phyloP scores from a whole-genome alignment of 2,329 filamentous ascomycete genomes.

The Penicillium sp. region DNA sequence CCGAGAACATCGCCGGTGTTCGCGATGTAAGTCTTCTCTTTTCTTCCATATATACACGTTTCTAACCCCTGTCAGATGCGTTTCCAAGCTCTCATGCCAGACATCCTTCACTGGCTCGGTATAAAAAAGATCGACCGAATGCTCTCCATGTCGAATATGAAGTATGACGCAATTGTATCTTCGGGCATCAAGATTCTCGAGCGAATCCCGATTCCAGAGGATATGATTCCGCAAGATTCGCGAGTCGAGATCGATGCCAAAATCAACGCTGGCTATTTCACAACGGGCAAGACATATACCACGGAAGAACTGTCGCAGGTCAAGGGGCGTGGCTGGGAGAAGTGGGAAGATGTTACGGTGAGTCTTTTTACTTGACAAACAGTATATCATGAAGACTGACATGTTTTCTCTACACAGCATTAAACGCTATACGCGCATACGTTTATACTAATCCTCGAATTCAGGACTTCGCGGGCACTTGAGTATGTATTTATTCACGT shows the following conservation, averaged over 20 bases:
- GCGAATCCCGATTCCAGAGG: constrained; percentile 85
- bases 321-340: constrained; percentile 88
- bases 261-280: constrained; percentile 87
- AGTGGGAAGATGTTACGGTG: constrained; percentile 47
- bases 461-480: neutral
- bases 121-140: constrained; percentile 98
- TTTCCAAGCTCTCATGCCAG: constrained; percentile 96
- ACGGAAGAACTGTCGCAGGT: constrained; percentile 80
- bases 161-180: constrained; percentile 50
- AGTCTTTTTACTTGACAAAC: constrained; percentile 5
- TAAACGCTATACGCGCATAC: neutral
- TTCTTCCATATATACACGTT: constrained; percentile 24
- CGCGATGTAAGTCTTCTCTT: constrained; percentile 53
- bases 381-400: neutral
- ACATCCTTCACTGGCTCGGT: constrained; percentile 95
- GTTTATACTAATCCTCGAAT: neutral
- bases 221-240: constrained; percentile 90
- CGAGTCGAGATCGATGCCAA: constrained; percentile 99
- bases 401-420: neutral
- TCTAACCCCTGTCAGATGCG: constrained; percentile 62
- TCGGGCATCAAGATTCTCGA: constrained; percentile 71
- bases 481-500: neutral
- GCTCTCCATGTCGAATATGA: constrained; percentile 92
- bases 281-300: constrained; percentile 83
- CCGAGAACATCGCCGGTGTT: constrained; percentile 97